phyloP scores from a whole-genome alignment of 2,329 filamentous ascomycete species.

The Penicillium sumatraense region DNA sequence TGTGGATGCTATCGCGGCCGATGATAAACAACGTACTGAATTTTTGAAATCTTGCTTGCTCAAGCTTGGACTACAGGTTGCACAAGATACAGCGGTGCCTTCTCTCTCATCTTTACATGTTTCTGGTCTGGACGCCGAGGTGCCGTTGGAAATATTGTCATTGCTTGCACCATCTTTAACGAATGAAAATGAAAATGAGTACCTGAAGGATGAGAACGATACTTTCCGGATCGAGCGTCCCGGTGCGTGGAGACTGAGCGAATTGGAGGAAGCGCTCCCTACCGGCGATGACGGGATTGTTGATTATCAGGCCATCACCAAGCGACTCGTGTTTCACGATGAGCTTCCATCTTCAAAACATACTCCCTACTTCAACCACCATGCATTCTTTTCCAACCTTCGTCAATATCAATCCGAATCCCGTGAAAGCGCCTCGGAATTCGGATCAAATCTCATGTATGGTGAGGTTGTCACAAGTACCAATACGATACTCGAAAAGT shows the following conservation, averaged over 20 bases:
- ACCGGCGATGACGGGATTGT: conserved; percentile 61
- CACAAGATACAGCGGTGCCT: conserved; percentile 71
- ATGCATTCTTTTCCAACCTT: conserved; percentile 75
- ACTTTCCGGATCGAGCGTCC: conserved; percentile 77
- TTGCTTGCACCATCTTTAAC: conserved; percentile 69
- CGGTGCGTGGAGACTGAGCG: conserved; percentile 62
- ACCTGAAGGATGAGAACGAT: conserved; percentile 80
- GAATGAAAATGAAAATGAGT: conserved; percentile 68
- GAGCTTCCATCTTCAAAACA: conserved; percentile 70
- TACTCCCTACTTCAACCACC: conserved; percentile 86
- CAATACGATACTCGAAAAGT: conserved; percentile 91
- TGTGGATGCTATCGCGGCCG: conserved; percentile 67
- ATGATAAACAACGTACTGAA: conserved; percentile 69
- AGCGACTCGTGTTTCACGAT: conserved; percentile 75
- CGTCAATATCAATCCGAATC: conserved; percentile 66
- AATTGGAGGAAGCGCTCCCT: conserved; percentile 59
- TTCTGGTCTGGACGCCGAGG: conserved; percentile 67
- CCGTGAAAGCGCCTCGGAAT: conserved; percentile 61
- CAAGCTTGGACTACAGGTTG: conserved; percentile 82
- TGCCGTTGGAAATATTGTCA: conserved; percentile 70
- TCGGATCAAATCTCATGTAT: conserved; percentile 81
- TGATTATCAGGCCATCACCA: conserved; percentile 75
- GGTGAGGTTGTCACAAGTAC: conserved; percentile 93
- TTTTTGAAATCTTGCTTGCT: conserved; percentile 80
- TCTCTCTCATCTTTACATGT: conserved; percentile 83